Evolutionary conservation across 768 basidiomycete species (phyloP).

Genomic region (Erythrobasidium yunnanense): DNA sequence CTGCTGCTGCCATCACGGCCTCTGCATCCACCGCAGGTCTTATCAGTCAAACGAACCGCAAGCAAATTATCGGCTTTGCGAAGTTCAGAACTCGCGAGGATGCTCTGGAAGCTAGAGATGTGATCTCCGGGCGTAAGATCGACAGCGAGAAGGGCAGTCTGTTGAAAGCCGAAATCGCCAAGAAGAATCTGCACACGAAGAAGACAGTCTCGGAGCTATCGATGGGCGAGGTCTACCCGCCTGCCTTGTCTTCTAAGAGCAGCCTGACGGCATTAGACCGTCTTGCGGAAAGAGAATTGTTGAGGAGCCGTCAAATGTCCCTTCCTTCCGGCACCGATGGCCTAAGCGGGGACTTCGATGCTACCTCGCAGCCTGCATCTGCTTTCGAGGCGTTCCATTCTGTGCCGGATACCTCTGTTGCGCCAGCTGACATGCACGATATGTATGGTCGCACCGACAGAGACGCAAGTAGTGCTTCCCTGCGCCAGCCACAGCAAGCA

Average conservation of each 20-base stretch:
- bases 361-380: conserved; percentile 26
- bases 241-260: conserved; percentile 3
- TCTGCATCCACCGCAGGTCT: conserved; percentile 6
- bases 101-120: conserved; percentile 75
- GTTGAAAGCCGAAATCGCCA: conserved; percentile 97
- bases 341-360: not conserved
- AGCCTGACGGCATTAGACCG: conserved; percentile 12
- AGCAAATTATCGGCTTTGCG: conserved; percentile 97
- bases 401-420: too few species aligned
- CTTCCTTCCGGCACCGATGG: not conserved
- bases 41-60: conserved; percentile 43
- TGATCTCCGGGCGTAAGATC: conserved; percentile 75
- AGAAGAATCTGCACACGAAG: conserved; percentile 97
- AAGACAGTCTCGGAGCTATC: conserved; percentile 40
- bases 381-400: conserved; percentile 74
- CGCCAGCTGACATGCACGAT: too few species aligned
- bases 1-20: conserved; percentile 18
- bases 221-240: not conserved
- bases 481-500: too few species aligned
- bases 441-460: not conserved
- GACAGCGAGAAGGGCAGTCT: conserved; percentile 87
- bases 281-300: conserved; percentile 2
- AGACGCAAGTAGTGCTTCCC: too few species aligned
- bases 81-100: conserved; percentile 81
- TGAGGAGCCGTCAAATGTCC: not conserved